Conservation (phyloP, 176 grass and related monocot species). For the Coix lacrymajobi region DNA sequence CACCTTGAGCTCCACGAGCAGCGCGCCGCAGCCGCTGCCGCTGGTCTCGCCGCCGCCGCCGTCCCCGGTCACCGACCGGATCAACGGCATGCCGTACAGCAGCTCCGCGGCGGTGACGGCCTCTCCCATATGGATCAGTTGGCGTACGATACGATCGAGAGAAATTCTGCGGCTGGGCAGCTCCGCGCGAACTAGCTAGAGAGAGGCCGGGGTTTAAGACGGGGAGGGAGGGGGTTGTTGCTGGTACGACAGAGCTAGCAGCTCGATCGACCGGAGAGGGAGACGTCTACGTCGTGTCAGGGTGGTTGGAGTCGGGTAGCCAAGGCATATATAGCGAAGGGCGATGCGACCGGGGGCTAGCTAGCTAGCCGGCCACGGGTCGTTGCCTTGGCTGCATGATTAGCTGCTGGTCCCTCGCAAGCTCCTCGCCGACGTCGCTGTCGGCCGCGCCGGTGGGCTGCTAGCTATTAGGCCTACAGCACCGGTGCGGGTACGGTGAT, state of each 20-base stretch:
- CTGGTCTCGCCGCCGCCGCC: background rate
- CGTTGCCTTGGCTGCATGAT: conserved; percentile 15
- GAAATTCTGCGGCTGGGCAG: background rate
- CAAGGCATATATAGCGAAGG: background rate
- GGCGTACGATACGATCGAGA: background rate
- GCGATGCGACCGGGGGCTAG: background rate
- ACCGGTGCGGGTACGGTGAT: background rate
- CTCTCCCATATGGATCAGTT: conserved; percentile 19
- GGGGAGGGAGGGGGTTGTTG: background rate
- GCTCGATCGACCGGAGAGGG: background rate
- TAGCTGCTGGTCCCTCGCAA: background rate
- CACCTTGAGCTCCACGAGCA: conserved; percentile 50
- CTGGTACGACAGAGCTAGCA: background rate
- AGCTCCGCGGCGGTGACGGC: conserved; percentile 31
- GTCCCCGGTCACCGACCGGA: background rate
- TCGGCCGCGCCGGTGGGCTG: background rate
- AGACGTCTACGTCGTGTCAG: background rate
- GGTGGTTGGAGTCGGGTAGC: conserved; percentile 15
- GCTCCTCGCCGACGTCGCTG: conserved; percentile 9
- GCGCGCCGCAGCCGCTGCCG: conserved; percentile 9
- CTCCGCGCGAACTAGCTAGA: background rate
- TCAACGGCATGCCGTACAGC: conserved; percentile 20
- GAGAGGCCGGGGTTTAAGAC: background rate
- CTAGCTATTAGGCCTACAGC: no score
- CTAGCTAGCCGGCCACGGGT: background rate